Conservation (phyloP, 1,284 basidiomycete genomes). For the Bjerkandera adusta region DNA sequence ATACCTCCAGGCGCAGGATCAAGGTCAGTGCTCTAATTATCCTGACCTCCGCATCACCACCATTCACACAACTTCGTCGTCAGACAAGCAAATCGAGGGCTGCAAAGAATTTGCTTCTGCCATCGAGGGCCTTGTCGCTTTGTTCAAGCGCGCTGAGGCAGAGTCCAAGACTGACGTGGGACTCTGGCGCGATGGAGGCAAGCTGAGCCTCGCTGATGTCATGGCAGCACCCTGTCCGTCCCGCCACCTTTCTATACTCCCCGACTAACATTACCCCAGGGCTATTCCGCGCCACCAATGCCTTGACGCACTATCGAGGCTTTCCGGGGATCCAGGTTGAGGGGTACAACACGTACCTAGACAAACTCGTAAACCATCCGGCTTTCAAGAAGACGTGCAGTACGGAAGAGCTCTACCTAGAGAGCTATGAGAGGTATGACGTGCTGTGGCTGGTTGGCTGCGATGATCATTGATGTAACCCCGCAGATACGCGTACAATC, state of each 20-base stretch:
- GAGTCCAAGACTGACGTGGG: slow-evolving; percentile 45
- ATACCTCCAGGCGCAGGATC: slow-evolving; percentile 73
- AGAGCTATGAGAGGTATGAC: slow-evolving; percentile 69
- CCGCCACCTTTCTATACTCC: background rate
- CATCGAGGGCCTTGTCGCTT: slow-evolving; percentile 50
- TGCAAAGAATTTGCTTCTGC: slow-evolving; percentile 59
- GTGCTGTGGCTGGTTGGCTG: background rate
- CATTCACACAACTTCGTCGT: slow-evolving; percentile 2
- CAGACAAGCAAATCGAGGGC: slow-evolving; percentile 49
- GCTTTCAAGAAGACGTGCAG: slow-evolving; percentile 70
- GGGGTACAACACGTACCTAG: slow-evolving; percentile 52
- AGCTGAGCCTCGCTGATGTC: slow-evolving; percentile 67
- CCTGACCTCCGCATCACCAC: background rate
- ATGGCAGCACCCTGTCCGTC: slow-evolving; percentile 74
- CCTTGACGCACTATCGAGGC: slow-evolving; percentile 67
- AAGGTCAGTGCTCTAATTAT: slow-evolving; percentile 16
- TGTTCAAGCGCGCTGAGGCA: slow-evolving; percentile 58
- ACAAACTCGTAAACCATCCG: slow-evolving; percentile 57
- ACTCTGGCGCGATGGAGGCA: slow-evolving; percentile 55
- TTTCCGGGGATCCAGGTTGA: slow-evolving; percentile 52
- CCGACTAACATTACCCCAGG: slow-evolving; percentile 37
- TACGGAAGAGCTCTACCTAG: slow-evolving; percentile 69
- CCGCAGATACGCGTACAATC: slow-evolving; percentile 66
- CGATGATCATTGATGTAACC: background rate
- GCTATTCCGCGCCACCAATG: slow-evolving; percentile 65